Conservation (phyloP, 805 yeast species). For the Kuraishia molischiana region DNA sequence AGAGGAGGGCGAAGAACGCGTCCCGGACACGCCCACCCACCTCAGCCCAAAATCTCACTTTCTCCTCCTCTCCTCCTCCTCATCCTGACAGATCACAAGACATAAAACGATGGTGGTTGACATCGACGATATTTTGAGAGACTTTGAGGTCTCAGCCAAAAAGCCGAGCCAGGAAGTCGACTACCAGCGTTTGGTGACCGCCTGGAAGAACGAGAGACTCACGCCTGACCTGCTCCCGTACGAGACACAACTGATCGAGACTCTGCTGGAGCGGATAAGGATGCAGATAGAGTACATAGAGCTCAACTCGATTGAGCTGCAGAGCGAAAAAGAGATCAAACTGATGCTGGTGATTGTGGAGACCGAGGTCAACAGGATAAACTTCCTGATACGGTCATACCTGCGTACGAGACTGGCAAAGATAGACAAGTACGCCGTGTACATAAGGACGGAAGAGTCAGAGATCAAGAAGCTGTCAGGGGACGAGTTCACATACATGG, state of each 20-base stretch:
- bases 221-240: constrained; percentile 83
- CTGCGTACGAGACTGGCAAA: constrained; percentile 68
- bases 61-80: too few species aligned
- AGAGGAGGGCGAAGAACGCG: too few species aligned
- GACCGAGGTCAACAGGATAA: constrained; percentile 82
- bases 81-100: too few species aligned
- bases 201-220: constrained; percentile 80
- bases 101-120: constrained; percentile 36
- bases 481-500: constrained; percentile 59
- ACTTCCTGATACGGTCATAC: constrained; percentile 72
- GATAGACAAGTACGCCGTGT: constrained; percentile 61
- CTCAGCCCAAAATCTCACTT: too few species aligned
- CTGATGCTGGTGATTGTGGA: constrained; percentile 78
- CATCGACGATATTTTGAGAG: constrained; percentile 62
- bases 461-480: constrained; percentile 35
- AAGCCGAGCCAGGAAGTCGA: constrained; percentile 23
- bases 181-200: constrained; percentile 35
- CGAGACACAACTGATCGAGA: constrained; percentile 46
- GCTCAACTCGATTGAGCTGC: constrained; percentile 67
- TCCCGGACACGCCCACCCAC: too few species aligned
- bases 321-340: constrained; percentile 58
- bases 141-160: constrained; percentile 33
- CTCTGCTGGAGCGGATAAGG: constrained; percentile 50
- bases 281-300: constrained; percentile 70
- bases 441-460: constrained; percentile 36